Base-by-base conservation (phyloP, 108 stramenopile genomes). In the Nannochloropsis salina region DNA sequence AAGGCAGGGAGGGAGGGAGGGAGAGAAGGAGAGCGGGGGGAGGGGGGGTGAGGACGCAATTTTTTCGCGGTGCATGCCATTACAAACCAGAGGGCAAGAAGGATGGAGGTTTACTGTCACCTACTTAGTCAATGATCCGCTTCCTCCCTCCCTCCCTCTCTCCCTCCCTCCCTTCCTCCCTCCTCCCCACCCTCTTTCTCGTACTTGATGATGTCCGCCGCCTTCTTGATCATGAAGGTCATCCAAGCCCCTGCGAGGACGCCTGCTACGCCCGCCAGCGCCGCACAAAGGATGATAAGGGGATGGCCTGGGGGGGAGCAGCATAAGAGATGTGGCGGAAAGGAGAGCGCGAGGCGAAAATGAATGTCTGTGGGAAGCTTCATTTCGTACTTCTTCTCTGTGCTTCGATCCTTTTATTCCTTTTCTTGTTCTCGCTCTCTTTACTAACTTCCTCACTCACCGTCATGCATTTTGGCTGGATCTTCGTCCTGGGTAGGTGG, bases 391-490 rank as follows among this genome's bases (percentile, higher is more conserved):
- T 31, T 31, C 31, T 31, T 31, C 31, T 31, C 31, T 31, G 31
- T 74, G 3, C 61, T 74, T 74, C 61, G 20, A 74, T 74, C 61
- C 61, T 74, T 74, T n/a, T 8, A 2, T 31, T 31, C 31, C 31
- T 31, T 31, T 31, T 31, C 31, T 31, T 0, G 31, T 31, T 6
- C 61, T n/a, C n/a, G 2, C 61, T n/a, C n/a, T n/a, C 61, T n/a
- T 74, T n/a, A 15, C 61, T 74, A 1, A 0, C 61, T 74, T n/a
- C 5, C 8, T 74, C 20, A 4, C 61, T 74, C 61, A 74, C 61
- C 61, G 61, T 74, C 61, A 74, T 74, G 61, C 61, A 8, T 74
- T n/a, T 74, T 74, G 61, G 61, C 61, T n/a, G 61, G 61, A 6
- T 74, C n/a, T n/a, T 74, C 61, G 61, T 15, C 61, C 15, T 74